These are phyloP conservation scores for Cladosporium sp. DNA, from an alignment of 2,329 filamentous ascomycete genomes.

Conservation along the genomic window DNA sequence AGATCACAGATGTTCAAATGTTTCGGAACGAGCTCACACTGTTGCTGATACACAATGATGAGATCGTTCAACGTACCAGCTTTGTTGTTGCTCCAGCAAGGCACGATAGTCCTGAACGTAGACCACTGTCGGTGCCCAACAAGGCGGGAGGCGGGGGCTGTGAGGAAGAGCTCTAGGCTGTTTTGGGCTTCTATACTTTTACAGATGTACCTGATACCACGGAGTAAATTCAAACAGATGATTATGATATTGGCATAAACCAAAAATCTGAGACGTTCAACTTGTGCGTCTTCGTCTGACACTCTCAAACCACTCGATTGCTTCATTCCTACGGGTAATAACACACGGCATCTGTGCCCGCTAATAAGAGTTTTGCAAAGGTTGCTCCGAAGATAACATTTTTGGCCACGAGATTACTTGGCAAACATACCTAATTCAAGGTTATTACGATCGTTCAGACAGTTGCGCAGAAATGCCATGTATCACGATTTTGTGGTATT, in stretches of 20 bases:
- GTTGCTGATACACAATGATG: neutral
- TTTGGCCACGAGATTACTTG: too few species aligned
- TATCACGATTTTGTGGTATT: neutral
- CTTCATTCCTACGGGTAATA: too few species aligned
- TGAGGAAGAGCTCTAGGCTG: neutral
- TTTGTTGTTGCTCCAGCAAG: neutral
- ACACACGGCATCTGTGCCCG: too few species aligned
- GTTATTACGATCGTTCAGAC: too few species aligned
- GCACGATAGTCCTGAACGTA: neutral
- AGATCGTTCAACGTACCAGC: neutral
- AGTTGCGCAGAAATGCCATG: neutral
- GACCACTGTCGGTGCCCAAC: neutral
- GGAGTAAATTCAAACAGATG: neutral
- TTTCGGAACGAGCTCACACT: neutral
- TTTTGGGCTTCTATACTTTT: neutral
- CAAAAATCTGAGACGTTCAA: neutral
- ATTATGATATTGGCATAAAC: neutral
- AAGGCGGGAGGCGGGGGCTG: neutral
- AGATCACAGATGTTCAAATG: neutral
- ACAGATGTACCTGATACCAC: neutral
- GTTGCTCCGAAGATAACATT: too few species aligned
- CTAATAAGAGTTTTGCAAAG: too few species aligned
- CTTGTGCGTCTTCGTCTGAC: too few species aligned
- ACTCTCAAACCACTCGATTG: too few species aligned
- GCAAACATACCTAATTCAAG: too few species aligned